Evolutionary conservation across 1,139 yeast species (phyloP), one percentile per base, ranked within the genome.

Genomic region (Zygosaccharomyces pseudobailii): DNA sequence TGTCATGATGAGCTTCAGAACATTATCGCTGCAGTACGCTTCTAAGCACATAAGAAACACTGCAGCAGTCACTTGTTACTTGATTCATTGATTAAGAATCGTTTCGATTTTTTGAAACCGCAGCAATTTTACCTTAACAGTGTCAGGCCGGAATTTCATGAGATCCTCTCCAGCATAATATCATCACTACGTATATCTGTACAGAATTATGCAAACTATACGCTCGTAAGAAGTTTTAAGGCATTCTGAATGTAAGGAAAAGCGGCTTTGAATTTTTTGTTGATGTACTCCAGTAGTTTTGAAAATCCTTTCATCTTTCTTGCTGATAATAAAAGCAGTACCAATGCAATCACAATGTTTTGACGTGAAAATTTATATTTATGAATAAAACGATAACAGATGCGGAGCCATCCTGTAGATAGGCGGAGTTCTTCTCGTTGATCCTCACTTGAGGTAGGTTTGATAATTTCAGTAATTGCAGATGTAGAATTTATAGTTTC

Each of bases 211-310:
- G 1, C 10, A 3, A 3, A 30, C 13, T 45, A 50, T 21, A 50
- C 42, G 46, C 49, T 50, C 17, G 52, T 46, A 20, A 50, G 47
- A 23, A 50, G 42, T 24, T 42, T 48, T 17, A 50, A 32, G 13
- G 48, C 24, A 31, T 40, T 42, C 22, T 38, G 33, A 13, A 50
- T 33, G 17, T 49, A 47, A 25, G 51, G 45, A 7, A 35, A 6
- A 17, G 47, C 33, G 20, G 40, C 22, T 24, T 36, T 43, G 13
- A 39, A 36, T 24, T 32, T 20, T n/a, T 9, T 22, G 6, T 22
- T 19, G 13, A 48, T 10, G 41, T 34, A 37, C 6, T 5, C 20
- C 6, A 47, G 45, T 24, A 48, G 6, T 22, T 36, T 40, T 28
- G 43, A 31, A 21, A 45, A 21, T 35, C 42, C 42, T 17, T 25